Conservation (phyloP, 805 yeast genomes). For the Pichia thaimueangensis region DNA sequence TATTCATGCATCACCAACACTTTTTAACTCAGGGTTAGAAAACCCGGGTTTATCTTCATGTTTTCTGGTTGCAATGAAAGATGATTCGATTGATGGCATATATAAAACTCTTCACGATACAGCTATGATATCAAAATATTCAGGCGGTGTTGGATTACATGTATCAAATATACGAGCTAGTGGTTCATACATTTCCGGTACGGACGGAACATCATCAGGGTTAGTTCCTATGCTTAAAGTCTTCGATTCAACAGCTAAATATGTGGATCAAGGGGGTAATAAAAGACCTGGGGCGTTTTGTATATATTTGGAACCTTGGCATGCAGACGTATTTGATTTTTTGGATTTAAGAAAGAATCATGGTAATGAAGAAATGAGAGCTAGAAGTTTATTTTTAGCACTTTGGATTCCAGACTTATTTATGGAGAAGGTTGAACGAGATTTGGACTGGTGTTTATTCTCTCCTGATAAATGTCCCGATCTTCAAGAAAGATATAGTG, state of each 20-base stretch:
- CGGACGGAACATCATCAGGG: slow-evolving; percentile 91
- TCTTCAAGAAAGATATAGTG: slow-evolving; percentile 74
- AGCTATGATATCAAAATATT: slow-evolving; percentile 87
- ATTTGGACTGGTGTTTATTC: slow-evolving; percentile 82
- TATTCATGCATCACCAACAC: slow-evolving; percentile 93
- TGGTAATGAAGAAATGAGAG: slow-evolving; percentile 90
- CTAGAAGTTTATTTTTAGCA: slow-evolving; percentile 89
- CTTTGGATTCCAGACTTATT: slow-evolving; percentile 93
- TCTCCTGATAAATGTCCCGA: slow-evolving; percentile 90
- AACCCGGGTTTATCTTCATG: slow-evolving; percentile 85
- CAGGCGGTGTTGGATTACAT: slow-evolving; percentile 94
- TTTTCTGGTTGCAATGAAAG: slow-evolving; percentile 84
- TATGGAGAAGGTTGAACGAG: slow-evolving; percentile 79
- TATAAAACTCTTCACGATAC: slow-evolving; percentile 82
- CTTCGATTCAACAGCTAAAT: slow-evolving; percentile 91
- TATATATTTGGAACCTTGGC: slow-evolving; percentile 95
- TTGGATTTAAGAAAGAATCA: slow-evolving; percentile 85
- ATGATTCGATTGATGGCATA: slow-evolving; percentile 93
- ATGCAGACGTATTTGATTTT: slow-evolving; percentile 81
- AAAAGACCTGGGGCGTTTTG: slow-evolving; percentile 98
- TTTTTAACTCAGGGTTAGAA: slow-evolving; percentile 90
- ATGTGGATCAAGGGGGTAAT: slow-evolving; percentile 98
- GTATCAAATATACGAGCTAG: slow-evolving; percentile 79
- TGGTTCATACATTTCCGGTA: slow-evolving; percentile 85
- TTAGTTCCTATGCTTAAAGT: slow-evolving; percentile 95